Evolutionary conservation across 768 basidiomycete species (phyloP).

Genomic region (Macrolepiota dolichaula): DNA sequence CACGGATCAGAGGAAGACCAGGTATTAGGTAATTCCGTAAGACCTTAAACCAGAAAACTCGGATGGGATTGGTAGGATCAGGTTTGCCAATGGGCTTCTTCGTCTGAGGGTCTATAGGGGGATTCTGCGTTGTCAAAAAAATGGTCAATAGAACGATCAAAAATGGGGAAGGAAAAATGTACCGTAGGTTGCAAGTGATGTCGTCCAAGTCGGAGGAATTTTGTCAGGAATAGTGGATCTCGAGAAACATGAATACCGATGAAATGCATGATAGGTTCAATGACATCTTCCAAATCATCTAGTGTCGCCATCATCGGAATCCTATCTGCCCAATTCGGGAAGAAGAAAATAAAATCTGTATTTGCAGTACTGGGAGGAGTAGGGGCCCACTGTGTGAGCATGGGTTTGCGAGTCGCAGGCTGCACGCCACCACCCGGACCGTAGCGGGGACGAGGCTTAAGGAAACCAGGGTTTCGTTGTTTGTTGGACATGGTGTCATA

Average conservation of each 20-base stretch:
- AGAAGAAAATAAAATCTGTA: conserved; percentile 88
- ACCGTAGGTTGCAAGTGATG: conserved; percentile 44
- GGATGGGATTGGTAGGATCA: conserved; percentile 56
- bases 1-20: conserved; percentile 77
- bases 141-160: not conserved
- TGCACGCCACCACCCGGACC: conserved; percentile 51
- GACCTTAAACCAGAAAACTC: conserved; percentile 83
- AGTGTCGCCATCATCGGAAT: conserved; percentile 61
- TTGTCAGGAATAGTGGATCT: conserved; percentile 73
- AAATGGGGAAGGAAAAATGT: not conserved
- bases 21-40: conserved; percentile 82
- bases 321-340: conserved; percentile 74
- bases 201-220: conserved; percentile 77
- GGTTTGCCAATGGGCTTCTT: conserved; percentile 55
- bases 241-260: conserved; percentile 80
- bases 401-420: conserved; percentile 54
- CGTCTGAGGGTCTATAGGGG: conserved; percentile 54
- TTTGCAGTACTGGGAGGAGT: conserved; percentile 73
- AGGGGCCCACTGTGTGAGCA: conserved; percentile 76
- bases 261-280: conserved; percentile 78
- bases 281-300: conserved; percentile 71
- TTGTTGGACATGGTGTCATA: conserved; percentile 59
- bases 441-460: conserved; percentile 61
- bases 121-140: conserved; percentile 25
- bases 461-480: conserved; percentile 60